Conservation (phyloP, 2,329 filamentous ascomycete species). For the Sclerotinia sclerotiorum region DNA sequence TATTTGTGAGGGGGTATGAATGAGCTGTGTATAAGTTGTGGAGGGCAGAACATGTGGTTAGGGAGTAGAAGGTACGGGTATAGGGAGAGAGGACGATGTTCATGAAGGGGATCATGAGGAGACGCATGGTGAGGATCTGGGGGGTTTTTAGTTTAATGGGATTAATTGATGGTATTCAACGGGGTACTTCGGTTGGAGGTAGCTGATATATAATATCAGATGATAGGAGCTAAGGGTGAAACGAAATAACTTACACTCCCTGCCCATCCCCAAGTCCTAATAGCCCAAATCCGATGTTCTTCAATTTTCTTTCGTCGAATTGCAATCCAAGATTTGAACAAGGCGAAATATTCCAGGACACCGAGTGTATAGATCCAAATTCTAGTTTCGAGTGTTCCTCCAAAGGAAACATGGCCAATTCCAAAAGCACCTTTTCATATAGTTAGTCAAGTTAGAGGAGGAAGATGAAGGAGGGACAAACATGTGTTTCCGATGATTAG, state of each 20-base stretch:
- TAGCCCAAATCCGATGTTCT: slow-evolving; percentile 14
- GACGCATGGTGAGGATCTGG: slow-evolving; percentile 13
- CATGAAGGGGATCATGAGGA: not conserved
- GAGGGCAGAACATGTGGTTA: slow-evolving; percentile 5
- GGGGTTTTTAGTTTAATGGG: not conserved
- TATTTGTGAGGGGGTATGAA: not conserved
- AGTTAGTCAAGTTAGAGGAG: not conserved
- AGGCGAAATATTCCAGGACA: not conserved
- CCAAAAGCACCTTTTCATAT: slow-evolving; percentile 1
- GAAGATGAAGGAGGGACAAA: not conserved
- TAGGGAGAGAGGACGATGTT: not conserved
- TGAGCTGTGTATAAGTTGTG: slow-evolving; percentile 1
- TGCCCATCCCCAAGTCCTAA: slow-evolving; percentile 20
- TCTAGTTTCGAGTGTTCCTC: slow-evolving; percentile 17
- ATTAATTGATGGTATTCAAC: not conserved
- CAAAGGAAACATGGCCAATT: slow-evolving; percentile 9
- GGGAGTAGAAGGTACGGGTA: slow-evolving; percentile 8
- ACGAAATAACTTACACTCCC: not conserved
- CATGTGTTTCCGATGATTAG: slow-evolving; percentile 11
- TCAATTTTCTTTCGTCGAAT: not conserved
- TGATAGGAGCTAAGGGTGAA: not conserved
- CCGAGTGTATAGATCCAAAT: slow-evolving; percentile 15
- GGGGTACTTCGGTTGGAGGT: no score
- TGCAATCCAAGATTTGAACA: slow-evolving; percentile 6
- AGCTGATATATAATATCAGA: no score